phyloP scores from a whole-genome alignment of 2,329 filamentous ascomycete species.

The Reticulascus tulasneorum region DNA sequence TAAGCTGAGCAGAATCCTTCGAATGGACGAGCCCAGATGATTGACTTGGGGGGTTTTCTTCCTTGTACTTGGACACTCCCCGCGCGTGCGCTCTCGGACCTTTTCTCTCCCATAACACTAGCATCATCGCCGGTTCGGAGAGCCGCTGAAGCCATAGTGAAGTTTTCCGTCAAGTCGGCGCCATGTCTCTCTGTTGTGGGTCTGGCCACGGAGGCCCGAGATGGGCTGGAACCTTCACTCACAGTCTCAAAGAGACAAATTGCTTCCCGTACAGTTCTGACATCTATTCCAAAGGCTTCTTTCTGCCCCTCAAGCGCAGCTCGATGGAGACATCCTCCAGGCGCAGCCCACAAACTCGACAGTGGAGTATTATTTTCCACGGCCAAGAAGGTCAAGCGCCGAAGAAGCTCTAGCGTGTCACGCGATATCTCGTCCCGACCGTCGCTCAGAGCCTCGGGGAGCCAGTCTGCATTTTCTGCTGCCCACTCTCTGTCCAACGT shows the following conservation, averaged over 20 bases:
- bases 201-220: too few relatives aligned
- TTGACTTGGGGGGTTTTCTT: not conserved
- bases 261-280: too few relatives aligned
- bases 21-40: conserved; percentile 24
- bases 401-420: conserved; percentile 4
- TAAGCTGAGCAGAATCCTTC: conserved; percentile 38
- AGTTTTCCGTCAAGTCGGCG: too few relatives aligned
- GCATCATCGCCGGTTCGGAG: too few relatives aligned
- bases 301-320: too few relatives aligned
- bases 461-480: conserved; percentile 4
- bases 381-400: conserved; percentile 3
- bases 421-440: conserved; percentile 1
- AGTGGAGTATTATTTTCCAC: conserved; percentile 2
- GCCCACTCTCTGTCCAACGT: conserved; percentile 4
- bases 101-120: too few relatives aligned
- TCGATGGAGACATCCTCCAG: conserved; percentile 7
- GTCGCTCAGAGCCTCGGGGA: conserved; percentile 4
- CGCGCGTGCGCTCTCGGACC: too few relatives aligned
- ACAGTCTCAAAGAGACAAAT: too few relatives aligned
- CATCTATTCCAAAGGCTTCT: too few relatives aligned
- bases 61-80: not conserved
- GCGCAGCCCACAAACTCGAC: conserved; percentile 5
- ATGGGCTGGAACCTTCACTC: too few relatives aligned
- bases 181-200: too few relatives aligned
- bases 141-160: too few relatives aligned